Evolutionary conservation across 2,329 filamentous ascomycete species (phyloP).

Genomic region (Botryosphaeria dothidea): DNA sequence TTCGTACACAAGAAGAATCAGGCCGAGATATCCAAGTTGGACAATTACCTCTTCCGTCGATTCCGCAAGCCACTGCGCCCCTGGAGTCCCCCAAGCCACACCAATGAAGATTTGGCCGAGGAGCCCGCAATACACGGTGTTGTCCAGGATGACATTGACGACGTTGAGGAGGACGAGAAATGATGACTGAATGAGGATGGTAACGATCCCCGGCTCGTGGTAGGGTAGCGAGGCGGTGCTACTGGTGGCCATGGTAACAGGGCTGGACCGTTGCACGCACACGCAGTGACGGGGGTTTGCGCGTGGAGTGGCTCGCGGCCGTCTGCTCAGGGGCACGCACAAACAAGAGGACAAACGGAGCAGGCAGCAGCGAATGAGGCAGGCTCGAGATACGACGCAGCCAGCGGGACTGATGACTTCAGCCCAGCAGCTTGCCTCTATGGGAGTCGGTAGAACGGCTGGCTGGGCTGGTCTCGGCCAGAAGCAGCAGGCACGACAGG

Average conservation of each 20-base stretch:
- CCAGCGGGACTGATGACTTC: not conserved
- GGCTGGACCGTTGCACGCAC: not conserved
- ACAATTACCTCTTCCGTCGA: conserved; percentile 58
- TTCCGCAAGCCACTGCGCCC: conserved; percentile 58
- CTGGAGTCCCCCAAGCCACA: conserved; percentile 69
- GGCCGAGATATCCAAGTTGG: conserved; percentile 69
- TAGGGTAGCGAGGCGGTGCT: conserved; percentile 50
- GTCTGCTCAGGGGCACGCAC: not conserved
- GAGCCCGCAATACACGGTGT: conserved; percentile 66
- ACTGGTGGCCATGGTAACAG: not conserved
- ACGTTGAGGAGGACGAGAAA: conserved; percentile 66
- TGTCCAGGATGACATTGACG: conserved; percentile 59
- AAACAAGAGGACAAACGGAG: not conserved
- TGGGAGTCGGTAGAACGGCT: not conserved
- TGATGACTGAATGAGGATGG: conserved; percentile 60
- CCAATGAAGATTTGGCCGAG: conserved; percentile 72
- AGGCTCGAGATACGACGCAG: not conserved
- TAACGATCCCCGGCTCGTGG: conserved; percentile 61
- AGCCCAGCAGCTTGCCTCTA: not conserved
- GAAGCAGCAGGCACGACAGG: not conserved
- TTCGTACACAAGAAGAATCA: conserved; percentile 73
- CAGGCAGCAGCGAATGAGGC: not conserved
- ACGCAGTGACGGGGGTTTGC: not conserved
- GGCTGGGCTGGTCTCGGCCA: conserved; percentile 3
- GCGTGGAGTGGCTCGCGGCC: not conserved